These are phyloP conservation scores for Seiridium cupressi DNA, from an alignment of 2,329 filamentous ascomycete genomes.

Conservation along the genomic window DNA sequence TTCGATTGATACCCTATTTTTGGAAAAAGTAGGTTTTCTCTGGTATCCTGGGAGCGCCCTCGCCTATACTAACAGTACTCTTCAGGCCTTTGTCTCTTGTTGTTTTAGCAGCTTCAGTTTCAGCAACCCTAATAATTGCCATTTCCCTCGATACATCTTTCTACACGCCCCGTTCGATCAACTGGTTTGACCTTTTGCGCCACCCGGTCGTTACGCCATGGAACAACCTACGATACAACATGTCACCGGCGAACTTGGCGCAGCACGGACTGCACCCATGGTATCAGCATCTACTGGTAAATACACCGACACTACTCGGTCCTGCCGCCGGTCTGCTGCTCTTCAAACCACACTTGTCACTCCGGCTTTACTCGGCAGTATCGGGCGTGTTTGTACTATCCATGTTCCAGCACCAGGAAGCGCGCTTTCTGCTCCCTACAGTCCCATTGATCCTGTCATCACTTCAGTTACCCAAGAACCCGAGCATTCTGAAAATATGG, in stretches of 20 bases:
- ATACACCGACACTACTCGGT: slow-evolving; percentile 70
- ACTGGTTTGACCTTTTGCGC: slow-evolving; percentile 61
- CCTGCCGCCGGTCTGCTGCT: slow-evolving; percentile 65
- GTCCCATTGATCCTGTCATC: slow-evolving; percentile 77
- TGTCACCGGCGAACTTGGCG: slow-evolving; percentile 66
- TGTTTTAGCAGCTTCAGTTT: slow-evolving; percentile 62
- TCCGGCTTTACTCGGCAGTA: slow-evolving; percentile 70
- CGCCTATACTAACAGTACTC: neutral
- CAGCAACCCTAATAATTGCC: slow-evolving; percentile 69
- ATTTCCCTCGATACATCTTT: slow-evolving; percentile 83
- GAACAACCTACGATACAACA: slow-evolving; percentile 78
- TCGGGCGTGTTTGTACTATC: slow-evolving; percentile 71
- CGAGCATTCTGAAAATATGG: slow-evolving; percentile 52
- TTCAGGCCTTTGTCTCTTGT: slow-evolving; percentile 58
- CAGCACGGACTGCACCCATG: slow-evolving; percentile 75
- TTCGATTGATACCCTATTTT: slow-evolving; percentile 84
- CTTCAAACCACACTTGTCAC: slow-evolving; percentile 52
- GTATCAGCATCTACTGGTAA: slow-evolving; percentile 73
- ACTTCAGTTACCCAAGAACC: slow-evolving; percentile 60
- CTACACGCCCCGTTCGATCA: slow-evolving; percentile 64
- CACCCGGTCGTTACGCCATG: slow-evolving; percentile 72
- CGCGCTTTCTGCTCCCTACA: slow-evolving; percentile 73
- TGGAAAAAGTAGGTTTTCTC: slow-evolving; percentile 63
- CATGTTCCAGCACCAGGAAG: slow-evolving; percentile 76
- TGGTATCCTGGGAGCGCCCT: too few relatives aligned